Evolutionary conservation across 2,329 filamentous ascomycete species (phyloP), one percentile per base, ranked within the genome.

Genomic region (Aureobasidium sp.): DNA sequence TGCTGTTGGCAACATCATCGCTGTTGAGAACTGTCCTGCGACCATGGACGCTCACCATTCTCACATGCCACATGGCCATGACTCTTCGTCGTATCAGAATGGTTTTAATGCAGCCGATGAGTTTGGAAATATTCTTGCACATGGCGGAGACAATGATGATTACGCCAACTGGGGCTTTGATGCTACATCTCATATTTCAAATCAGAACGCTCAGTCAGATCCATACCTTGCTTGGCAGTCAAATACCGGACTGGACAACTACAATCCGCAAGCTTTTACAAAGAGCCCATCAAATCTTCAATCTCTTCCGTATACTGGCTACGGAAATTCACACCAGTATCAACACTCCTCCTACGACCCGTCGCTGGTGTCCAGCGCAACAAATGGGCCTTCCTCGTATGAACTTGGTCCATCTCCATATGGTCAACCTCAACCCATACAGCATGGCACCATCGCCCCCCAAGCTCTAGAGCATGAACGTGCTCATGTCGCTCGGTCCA

Each of bases 401-500:
- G 34, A 25, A 27, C n/a, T 55, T 27, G 39, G 39, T 22, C 38
- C 42, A n/a, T 29, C 55, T 19, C 39, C 47, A 12, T 61, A 59
- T 38, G 25, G 24, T 29, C 55, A 53, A 30, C 24, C 32, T 3
- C 57, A 55, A 16, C 22, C 51, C 11, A 60, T 60, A 27, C 58
- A 56, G 25, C 32, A 56, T n/a, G 57, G 55, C 5, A 66, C 62
- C 10, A 61, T 66, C 52, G 59, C 63, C n/a, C 64, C 64, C 10
- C 64, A 65, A 32, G 61, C 64, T 25, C 57, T 66, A 11, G 58
- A 65, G 21, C 60, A 62, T 24, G 53, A 49, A 21, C 48, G 19
- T 38, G 22, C 37, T 32, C 32, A 54, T 14, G 19, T 17, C 37
- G 17, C 29, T 32, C 37, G 50, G 8, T 38, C 54, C 38, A 22